Evolutionary conservation across 345 rosid genomes (phyloP).

Genomic region (Iberis pinnata): DNA sequence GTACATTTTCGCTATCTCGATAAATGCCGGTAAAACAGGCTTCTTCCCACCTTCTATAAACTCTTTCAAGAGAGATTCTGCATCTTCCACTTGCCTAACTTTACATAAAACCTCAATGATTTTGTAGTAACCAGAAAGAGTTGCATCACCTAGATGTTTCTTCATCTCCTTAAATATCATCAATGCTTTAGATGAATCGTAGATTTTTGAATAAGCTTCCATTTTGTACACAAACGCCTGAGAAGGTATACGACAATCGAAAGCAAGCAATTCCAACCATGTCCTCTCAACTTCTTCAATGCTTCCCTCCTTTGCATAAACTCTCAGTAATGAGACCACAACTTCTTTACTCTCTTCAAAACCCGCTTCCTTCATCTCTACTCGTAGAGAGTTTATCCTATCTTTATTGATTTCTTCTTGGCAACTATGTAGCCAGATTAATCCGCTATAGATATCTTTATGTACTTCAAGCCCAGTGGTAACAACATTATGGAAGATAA

Average conservation of each 20-base stretch:
- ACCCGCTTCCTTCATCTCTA: constrained; percentile 59
- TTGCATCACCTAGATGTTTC: constrained; percentile 43
- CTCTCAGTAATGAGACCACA: constrained; percentile 62
- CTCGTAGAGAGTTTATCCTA: constrained; percentile 46
- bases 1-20: constrained; percentile 51
- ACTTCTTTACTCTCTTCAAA: constrained; percentile 56
- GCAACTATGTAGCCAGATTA: constrained; percentile 81
- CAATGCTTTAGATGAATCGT: constrained; percentile 45
- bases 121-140: constrained; percentile 62
- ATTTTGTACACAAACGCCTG: constrained; percentile 71
- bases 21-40: constrained; percentile 54
- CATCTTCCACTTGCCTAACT: constrained; percentile 44
- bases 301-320: constrained; percentile 58
- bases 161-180: constrained; percentile 63
- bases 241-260: constrained; percentile 42
- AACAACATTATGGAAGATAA: constrained; percentile 65
- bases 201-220: constrained; percentile 58
- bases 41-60: constrained; percentile 56
- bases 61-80: constrained; percentile 59
- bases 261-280: constrained; percentile 47
- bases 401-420: constrained; percentile 56
- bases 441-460: constrained; percentile 58
- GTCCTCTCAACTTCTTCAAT: constrained; percentile 57
- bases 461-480: constrained; percentile 63
- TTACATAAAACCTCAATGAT: constrained; percentile 57